Evolutionary conservation across 169 alveolate species (phyloP), one percentile per base, ranked within the genome.

Genomic region (Eimeria brunetti): DNA sequence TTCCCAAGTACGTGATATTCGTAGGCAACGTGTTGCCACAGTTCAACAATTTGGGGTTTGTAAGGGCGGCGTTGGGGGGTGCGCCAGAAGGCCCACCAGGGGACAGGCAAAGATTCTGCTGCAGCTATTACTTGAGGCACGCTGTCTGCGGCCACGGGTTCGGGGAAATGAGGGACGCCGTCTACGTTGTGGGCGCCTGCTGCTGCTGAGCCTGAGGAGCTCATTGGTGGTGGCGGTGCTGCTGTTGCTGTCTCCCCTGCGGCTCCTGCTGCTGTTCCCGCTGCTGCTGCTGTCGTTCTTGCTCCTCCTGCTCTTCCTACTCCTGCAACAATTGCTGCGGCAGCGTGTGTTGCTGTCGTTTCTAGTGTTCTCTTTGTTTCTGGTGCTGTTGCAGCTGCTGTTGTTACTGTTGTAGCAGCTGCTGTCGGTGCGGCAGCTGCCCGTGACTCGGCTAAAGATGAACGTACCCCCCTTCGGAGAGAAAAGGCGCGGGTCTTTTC

Each of bases 71-170:
- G 73, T 56, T 30, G 44, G 51, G 89, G 89, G 49, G 30, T 81
- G 11, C 89, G 89, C 89, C 89, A 81, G 89, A 53, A 81, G 18
- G 89, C 89, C 71, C 89, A 81, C 89, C 89, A 81, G 36, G 89
- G 73, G 12, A 46, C 69, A 24, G 89, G 89, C 20, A 53, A 5
- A 6, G 69, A 16, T 16, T 81, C 89, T 53, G 89, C 89, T 51
- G 89, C 89, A 22, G 73, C 71, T 18, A 81, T 81, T 9, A 49
- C 89, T 18, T 27, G 33, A 49, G 89, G 89, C 73, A 81, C 89
- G 24, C 38, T 44, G 24, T 81, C 71, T 49, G 51, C n/a, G 24
- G 89, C 6, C 16, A 81, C 69, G 24, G 89, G 73, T 53, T 81
- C 44, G 16, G 89, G 89, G 24, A 81, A 81, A 30, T 81, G 89